Conservation (phyloP, 2,329 filamentous ascomycete species). For the Ilyonectria mors-panacis region DNA sequence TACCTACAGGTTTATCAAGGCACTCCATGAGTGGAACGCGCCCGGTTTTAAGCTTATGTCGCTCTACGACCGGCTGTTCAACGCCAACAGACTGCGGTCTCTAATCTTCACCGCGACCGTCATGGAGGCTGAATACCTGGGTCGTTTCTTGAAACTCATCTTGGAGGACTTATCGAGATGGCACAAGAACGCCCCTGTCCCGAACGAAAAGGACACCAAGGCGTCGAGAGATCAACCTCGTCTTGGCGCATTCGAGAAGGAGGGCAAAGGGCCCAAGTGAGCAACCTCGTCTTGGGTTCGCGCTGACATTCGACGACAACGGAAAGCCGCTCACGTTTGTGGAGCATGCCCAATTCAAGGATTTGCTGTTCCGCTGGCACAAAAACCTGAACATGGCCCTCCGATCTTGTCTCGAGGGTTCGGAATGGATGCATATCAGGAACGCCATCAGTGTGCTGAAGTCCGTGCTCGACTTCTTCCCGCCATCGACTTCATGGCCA, state of each 20-base stretch:
- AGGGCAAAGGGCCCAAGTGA: conserved; percentile 71
- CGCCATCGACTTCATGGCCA: conserved; percentile 89
- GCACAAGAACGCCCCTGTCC: conserved; percentile 81
- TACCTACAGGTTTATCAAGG: conserved; percentile 87
- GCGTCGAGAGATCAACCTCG: conserved; percentile 64
- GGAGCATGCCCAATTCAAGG: conserved; percentile 88
- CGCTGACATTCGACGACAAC: conserved; percentile 75
- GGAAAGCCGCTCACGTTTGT: conserved; percentile 80
- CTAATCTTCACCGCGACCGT: conserved; percentile 93
- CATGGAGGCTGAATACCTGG: conserved; percentile 93
- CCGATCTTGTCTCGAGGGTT: conserved; percentile 83
- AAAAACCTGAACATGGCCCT: conserved; percentile 84
- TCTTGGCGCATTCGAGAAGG: conserved; percentile 85
- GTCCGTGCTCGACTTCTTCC: conserved; percentile 84
- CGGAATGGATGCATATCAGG: conserved; percentile 97
- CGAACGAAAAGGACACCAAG: conserved; percentile 51
- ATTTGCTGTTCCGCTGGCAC: conserved; percentile 92
- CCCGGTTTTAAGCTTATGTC: conserved; percentile 90
- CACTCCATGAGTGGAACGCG: conserved; percentile 86
- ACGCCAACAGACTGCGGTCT: conserved; percentile 82
- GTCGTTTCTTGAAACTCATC: conserved; percentile 87
- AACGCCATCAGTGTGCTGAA: conserved; percentile 95
- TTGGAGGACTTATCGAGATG: conserved; percentile 85
- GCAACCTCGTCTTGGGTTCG: conserved; percentile 81
- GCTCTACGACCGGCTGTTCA: conserved; percentile 87